Percentiles rank a stretch among this genome's conserved stretches.
phyloP scores from a whole-genome alignment of 129 eudicot species.

The Flaveria trinervia region DNA sequence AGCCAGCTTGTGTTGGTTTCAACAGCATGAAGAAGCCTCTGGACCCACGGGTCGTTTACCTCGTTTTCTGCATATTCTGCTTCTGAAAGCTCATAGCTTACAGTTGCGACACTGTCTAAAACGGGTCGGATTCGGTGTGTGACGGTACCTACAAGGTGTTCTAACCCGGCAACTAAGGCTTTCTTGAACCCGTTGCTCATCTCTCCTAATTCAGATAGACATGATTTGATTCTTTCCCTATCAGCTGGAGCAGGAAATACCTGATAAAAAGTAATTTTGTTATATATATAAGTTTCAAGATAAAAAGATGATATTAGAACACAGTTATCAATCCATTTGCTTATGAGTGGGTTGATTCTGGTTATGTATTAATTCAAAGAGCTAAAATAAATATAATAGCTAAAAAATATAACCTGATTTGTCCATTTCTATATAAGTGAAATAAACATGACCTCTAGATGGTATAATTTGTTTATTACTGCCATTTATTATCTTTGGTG shows the following conservation, averaged over 20 bases:
- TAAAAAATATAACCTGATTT: neutral
- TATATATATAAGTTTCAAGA: constrained; percentile 1
- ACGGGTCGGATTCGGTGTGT: constrained; percentile 87
- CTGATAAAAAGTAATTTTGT: constrained; percentile 34
- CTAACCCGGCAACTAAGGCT: constrained; percentile 63
- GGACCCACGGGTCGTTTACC: constrained; percentile 97
- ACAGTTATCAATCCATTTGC: neutral
- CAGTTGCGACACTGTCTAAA: constrained; percentile 72
- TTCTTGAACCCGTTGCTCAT: constrained; percentile 82
- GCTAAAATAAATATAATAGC: neutral
- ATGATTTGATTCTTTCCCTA: constrained; percentile 80
- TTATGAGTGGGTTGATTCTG: neutral
- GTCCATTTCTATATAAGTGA: neutral
- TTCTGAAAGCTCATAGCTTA: constrained; percentile 85
- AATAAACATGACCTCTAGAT: neutral
- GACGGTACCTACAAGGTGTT: constrained; percentile 72
- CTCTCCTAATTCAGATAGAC: constrained; percentile 78
- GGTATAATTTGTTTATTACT: neutral
- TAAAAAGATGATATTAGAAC: constrained; percentile 1
- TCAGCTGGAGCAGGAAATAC: constrained; percentile 79
- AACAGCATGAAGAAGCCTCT: constrained; percentile 82
- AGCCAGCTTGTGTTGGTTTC: constrained; percentile 86
- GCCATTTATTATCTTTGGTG: neutral
- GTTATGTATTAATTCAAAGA: neutral
- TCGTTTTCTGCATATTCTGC: constrained; percentile 89